Conservation (phyloP, 75 land plant species). For the Azolla pinnata region DNA sequence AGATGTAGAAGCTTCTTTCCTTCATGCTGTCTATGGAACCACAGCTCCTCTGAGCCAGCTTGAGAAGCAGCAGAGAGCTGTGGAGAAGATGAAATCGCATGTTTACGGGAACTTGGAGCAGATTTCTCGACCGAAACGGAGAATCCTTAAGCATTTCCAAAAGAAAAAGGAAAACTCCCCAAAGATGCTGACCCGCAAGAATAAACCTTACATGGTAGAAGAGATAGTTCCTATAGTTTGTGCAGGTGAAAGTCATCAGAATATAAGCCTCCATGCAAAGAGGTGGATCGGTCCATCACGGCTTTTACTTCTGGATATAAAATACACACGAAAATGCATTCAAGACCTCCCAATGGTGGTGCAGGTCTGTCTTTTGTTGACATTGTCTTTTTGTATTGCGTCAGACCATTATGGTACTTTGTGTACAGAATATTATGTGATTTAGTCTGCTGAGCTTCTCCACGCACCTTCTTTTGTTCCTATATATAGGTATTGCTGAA, state of each 20-base stretch:
- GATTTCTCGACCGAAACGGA: background rate
- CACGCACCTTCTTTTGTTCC: too few relatives aligned
- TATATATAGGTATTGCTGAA: conserved; percentile 1
- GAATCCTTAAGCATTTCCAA: background rate
- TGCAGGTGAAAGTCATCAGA: too few relatives aligned
- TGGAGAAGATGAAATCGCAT: background rate
- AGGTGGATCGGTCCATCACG: conserved; percentile 75
- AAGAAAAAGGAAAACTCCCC: background rate
- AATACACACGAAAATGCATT: conserved; percentile 27
- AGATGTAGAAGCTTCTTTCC: background rate
- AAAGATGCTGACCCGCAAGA: too few relatives aligned
- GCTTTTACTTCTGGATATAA: conserved; percentile 75
- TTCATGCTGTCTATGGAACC: conserved; percentile 4
- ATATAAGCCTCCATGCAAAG: too few relatives aligned
- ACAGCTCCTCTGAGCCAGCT: background rate
- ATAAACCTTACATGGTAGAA: conserved; percentile 15
- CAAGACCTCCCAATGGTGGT: conserved; percentile 66
- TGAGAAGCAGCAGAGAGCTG: background rate
- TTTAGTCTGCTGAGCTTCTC: too few relatives aligned
- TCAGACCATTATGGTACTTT: too few relatives aligned
- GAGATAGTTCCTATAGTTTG: conserved; percentile 4
- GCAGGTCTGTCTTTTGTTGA: conserved; percentile 40
- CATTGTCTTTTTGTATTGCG: too few relatives aligned
- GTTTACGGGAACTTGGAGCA: background rate
- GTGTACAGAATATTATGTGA: too few relatives aligned